A percentile compares a stretch with the other conserved stretches of the same genome.
Evolutionary conservation across 2,329 filamentous ascomycete species (phyloP).

Genomic region (Colletotrichum caudatum): DNA sequence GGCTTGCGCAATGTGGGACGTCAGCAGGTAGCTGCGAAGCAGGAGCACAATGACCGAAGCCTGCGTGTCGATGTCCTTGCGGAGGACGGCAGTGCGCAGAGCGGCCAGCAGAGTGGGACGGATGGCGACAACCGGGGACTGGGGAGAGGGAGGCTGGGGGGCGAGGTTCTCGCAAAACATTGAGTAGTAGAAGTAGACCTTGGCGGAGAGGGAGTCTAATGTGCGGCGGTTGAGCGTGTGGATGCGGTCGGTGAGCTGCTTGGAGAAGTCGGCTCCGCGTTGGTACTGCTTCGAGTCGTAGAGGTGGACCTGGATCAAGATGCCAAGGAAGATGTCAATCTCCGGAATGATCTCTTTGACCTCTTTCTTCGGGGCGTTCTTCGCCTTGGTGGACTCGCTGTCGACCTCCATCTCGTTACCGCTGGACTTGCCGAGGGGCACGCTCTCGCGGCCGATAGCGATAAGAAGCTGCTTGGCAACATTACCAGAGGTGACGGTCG

Average conservation of each 20-base stretch:
- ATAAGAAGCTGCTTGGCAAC: constrained; percentile 77
- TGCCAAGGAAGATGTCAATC: constrained; percentile 88
- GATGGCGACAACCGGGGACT: constrained; percentile 87
- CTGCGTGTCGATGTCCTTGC: constrained; percentile 98
- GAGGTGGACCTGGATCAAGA: constrained; percentile 87
- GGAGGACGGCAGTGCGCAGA: constrained; percentile 92
- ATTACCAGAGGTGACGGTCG: constrained; percentile 69
- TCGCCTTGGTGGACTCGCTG: constrained; percentile 65
- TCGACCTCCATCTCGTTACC: constrained; percentile 81
- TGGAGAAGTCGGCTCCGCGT: constrained; percentile 86
- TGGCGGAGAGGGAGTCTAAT: constrained; percentile 91
- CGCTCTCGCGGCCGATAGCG: constrained; percentile 75
- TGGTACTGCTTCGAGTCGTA: constrained; percentile 87
- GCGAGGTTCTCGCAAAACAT: constrained; percentile 93
- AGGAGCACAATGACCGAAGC: constrained; percentile 94
- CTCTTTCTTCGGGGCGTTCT: constrained; percentile 73
- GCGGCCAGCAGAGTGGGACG: constrained; percentile 88
- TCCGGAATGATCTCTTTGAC: constrained; percentile 85
- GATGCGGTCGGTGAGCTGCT: constrained; percentile 84
- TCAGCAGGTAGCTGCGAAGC: constrained; percentile 94
- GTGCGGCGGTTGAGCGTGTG: constrained; percentile 93
- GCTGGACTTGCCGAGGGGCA: constrained; percentile 69
- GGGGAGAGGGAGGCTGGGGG: constrained; percentile 88
- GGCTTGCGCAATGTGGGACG: constrained; percentile 96
- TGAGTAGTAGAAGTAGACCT: constrained; percentile 98